phyloP scores from a whole-genome alignment of 495 filamentous ascomycete species.

The Penicillium steckii region DNA sequence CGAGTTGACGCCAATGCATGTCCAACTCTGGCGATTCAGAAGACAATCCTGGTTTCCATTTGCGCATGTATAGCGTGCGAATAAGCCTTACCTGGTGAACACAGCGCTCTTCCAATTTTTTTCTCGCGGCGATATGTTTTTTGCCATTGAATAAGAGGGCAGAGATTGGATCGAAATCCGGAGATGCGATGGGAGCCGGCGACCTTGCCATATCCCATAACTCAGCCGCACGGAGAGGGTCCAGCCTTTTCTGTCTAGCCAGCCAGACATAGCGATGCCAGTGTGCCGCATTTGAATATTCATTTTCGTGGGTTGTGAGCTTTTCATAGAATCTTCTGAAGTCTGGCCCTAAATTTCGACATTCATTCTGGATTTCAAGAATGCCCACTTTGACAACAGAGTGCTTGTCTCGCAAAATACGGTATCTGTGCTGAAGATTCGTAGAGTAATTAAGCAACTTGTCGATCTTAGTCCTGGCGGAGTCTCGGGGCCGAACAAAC shows the following conservation, averaged over 20 bases:
- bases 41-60: slow-evolving; percentile 4
- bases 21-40: slow-evolving; percentile 10
- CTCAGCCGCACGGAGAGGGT: not conserved
- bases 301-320: not conserved
- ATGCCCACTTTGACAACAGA: not conserved
- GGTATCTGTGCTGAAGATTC: not conserved
- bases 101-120: not conserved
- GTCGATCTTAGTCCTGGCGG: slow-evolving; percentile 20
- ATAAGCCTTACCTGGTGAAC: not conserved
- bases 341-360: not conserved
- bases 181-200: not conserved
- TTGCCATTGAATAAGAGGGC: not conserved
- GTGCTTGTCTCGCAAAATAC: not conserved
- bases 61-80: slow-evolving; percentile 5
- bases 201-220: not conserved
- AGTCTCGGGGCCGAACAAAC: slow-evolving; percentile 17
- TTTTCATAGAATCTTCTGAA: not conserved
- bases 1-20: slow-evolving; percentile 31
- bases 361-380: not conserved
- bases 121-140: not conserved
- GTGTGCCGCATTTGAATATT: not conserved
- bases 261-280: not conserved
- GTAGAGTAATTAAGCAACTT: not conserved
- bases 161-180: not conserved
- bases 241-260: not conserved